phyloP scores from a whole-genome alignment of 139 green algal species.

The Medakamo hakoo region DNA sequence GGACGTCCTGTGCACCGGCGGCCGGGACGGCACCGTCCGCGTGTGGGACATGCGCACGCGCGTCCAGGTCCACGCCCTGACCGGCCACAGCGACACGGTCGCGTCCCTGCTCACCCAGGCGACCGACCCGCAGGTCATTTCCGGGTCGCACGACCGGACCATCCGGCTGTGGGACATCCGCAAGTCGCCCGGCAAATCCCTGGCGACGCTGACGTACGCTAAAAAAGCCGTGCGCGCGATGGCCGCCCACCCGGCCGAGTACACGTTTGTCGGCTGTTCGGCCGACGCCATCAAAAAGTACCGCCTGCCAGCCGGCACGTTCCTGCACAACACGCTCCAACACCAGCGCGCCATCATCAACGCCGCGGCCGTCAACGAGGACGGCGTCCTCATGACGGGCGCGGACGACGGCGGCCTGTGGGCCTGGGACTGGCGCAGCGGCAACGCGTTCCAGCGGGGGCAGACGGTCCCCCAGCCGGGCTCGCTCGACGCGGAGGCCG shows the following conservation, averaged over 20 bases:
- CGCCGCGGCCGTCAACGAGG: constrained; percentile 80
- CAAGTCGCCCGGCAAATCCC: constrained; percentile 42
- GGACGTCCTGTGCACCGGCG: constrained; percentile 86
- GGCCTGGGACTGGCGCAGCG: constrained; percentile 90
- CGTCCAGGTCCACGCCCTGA: constrained; percentile 68
- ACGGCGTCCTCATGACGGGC: constrained; percentile 72
- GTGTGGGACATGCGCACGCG: constrained; percentile 98
- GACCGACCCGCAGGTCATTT: constrained; percentile 85
- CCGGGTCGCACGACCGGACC: constrained; percentile 67
- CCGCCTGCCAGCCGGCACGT: constrained; percentile 62
- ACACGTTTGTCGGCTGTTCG: constrained; percentile 54
- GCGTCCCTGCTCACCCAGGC: constrained; percentile 65
- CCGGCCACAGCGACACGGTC: constrained; percentile 89
- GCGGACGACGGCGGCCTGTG: constrained; percentile 60
- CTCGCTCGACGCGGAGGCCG: constrained; percentile 70
- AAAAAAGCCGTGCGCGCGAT: constrained; percentile 83
- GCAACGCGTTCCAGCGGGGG: constrained; percentile 84
- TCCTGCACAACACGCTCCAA: constrained; percentile 94
- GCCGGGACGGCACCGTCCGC: constrained; percentile 71
- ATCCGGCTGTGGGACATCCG: constrained; percentile 77
- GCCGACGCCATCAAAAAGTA: constrained; percentile 99
- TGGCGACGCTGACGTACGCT: constrained; percentile 89
- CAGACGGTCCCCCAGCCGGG: constrained; percentile 79
- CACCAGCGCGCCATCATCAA: constrained; percentile 90
- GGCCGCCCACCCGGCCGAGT: constrained; percentile 68